Evolutionary conservation across 768 basidiomycete species (phyloP), one percentile per base, ranked within the genome.

Genomic region (Pleurotus platypus): DNA sequence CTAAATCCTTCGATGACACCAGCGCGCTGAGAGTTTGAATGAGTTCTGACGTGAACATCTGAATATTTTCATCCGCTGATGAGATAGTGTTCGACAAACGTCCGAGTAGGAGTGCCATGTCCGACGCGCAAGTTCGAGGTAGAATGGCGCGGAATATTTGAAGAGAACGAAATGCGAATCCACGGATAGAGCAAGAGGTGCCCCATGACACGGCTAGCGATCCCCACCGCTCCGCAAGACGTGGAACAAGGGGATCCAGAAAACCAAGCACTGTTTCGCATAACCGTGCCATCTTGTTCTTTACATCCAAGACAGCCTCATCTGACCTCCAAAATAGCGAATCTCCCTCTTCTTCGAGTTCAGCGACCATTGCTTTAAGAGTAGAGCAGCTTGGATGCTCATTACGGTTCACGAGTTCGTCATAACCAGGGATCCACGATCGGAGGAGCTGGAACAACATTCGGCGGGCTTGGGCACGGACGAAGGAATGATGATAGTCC

Each of bases 101-200:
- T 27, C 89, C 90, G 3, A 98, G 78, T 20, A 95, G 77, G 48
- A 88, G 80, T 1, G 90, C 89, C 15, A 97, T 77, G 69, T 91
- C 87, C 6, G 78, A 72, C 57, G 86, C 82, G 53, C 83, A 85
- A 40, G 92, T 79, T 24, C 80, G 76, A 0, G 92, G 89, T 66
- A 85, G 82, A 18, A 97, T 75, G 1, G 89, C 83, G 38, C 92
- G 86, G 71, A 92, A 94, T n/a, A 94, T 77, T 67, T 97, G 94
- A 58, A 97, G 75, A 8, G 94, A 95, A 30, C 94, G 82, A 72
- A 90, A 92, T 2, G 95, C 93, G 16, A 86, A 85, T 39, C 86
- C 84, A 47, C 92, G 85, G 59, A 93, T 92, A 13, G 91, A 89
- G 64, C 93, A 96, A 1, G 87, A 79, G 11, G 92, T 94, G 3